phyloP scores from a whole-genome alignment of 257 asterid genomes.

The Solanum tarapatanum region DNA sequence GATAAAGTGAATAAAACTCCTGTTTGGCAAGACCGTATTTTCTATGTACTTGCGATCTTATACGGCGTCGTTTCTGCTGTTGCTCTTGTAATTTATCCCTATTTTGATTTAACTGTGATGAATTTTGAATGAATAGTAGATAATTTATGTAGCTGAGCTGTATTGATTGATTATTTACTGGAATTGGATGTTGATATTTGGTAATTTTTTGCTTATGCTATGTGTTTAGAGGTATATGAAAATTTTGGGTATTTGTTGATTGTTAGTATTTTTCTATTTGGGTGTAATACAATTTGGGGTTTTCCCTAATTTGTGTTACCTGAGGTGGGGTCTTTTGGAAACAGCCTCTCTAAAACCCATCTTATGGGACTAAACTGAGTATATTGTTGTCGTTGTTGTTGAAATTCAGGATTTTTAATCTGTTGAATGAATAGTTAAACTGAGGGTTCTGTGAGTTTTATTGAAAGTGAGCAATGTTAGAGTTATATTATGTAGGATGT shows the following conservation, averaged over 20 bases:
- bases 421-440: not conserved
- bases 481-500: not conserved
- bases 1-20: conserved; percentile 47
- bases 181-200: not conserved
- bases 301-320: not conserved
- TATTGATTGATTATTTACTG: not conserved
- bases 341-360: not conserved
- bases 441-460: not conserved
- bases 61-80: conserved; percentile 66
- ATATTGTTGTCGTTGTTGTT: not conserved
- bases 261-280: not conserved
- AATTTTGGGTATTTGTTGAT: not conserved
- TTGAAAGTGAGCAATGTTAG: not conserved
- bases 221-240: not conserved
- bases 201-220: not conserved
- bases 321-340: not conserved
- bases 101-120: not conserved
- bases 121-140: not conserved
- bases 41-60: conserved; percentile 53
- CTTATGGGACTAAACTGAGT: not conserved
- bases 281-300: not conserved
- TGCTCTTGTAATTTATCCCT: conserved; percentile 44
- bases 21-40: conserved; percentile 80
- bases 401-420: not conserved
- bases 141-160: not conserved